A percentile compares a stretch with the other conserved stretches of the same genome.
phyloP scores from a whole-genome alignment of 2,329 filamentous ascomycete genomes.

The Pleomassaria siparia region DNA sequence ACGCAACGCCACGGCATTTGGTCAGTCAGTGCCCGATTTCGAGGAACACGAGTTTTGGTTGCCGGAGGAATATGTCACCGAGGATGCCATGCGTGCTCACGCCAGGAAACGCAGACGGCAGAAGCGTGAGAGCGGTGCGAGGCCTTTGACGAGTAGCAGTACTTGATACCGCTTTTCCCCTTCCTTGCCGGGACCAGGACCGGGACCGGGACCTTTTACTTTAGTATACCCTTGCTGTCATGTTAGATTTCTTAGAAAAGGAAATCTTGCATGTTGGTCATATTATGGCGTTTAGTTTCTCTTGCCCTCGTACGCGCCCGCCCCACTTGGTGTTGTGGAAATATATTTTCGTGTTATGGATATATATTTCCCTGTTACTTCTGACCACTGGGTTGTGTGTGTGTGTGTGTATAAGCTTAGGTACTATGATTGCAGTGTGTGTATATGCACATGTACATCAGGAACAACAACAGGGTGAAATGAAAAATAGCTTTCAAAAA shows the following conservation, averaged over 20 bases:
- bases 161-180: background rate
- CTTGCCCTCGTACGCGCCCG: too few species aligned
- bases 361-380: too few species aligned
- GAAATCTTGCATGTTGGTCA: background rate
- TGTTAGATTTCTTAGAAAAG: background rate
- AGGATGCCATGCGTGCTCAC: constrained; percentile 53
- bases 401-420: too few species aligned
- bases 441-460: too few species aligned
- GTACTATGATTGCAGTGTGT: too few species aligned
- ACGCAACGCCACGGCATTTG: constrained; percentile 76
- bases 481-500: too few species aligned
- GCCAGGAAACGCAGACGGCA: constrained; percentile 65
- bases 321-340: too few species aligned
- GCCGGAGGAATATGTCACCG: constrained; percentile 63
- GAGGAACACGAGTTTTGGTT: constrained; percentile 72
- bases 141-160: background rate
- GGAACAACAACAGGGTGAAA: too few species aligned
- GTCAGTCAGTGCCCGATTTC: constrained; percentile 74
- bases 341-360: too few species aligned
- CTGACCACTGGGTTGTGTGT: too few species aligned
- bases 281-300: too few species aligned
- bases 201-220: background rate
- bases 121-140: constrained; percentile 52
- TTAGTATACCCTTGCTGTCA: constrained; percentile 3
- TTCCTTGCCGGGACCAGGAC: too few species aligned